These are phyloP conservation scores for Erodium maritimum DNA, from an alignment of 345 rosid genomes.

Conservation along the genomic window DNA sequence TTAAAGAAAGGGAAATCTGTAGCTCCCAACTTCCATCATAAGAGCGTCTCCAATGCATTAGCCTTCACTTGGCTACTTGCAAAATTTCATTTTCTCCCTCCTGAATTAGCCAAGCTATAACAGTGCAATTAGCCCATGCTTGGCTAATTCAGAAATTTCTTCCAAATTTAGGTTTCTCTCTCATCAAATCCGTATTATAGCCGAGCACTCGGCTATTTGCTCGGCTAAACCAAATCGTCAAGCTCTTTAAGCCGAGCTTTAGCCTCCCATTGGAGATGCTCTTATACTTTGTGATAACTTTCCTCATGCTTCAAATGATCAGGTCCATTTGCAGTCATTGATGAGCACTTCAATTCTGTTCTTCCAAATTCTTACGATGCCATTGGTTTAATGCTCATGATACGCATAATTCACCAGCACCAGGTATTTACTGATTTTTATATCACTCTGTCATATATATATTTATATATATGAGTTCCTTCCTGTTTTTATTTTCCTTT, in stretches of 20 bases:
- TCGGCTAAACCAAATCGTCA: too few species aligned
- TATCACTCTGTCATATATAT: neutral
- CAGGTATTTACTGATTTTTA: constrained; percentile 40
- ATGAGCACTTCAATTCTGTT: constrained; percentile 77
- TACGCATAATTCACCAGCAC: constrained; percentile 86
- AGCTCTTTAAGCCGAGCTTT: too few species aligned
- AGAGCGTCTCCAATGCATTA: too few species aligned
- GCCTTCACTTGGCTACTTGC: too few species aligned
- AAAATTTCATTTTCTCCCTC: too few species aligned
- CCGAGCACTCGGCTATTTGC: too few species aligned
- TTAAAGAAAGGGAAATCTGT: neutral
- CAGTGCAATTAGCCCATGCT: too few species aligned
- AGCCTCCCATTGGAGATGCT: neutral
- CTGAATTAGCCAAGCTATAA: too few species aligned
- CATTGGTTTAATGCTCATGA: constrained; percentile 96
- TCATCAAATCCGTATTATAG: too few species aligned
- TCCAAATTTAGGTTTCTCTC: too few species aligned
- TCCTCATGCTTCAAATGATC: constrained; percentile 12
- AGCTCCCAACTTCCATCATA: neutral
- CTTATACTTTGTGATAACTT: neutral
- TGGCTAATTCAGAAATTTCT: too few species aligned
- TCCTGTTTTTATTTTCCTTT: neutral
- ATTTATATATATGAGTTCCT: too few species aligned
- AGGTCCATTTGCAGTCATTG: constrained; percentile 97
- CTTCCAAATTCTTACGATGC: constrained; percentile 93